Percentiles rank a stretch among this genome's conserved stretches.
These are phyloP conservation scores for Neurospora tetraspora DNA, from an alignment of 495 filamentous ascomycete species.

Conservation along the genomic window DNA sequence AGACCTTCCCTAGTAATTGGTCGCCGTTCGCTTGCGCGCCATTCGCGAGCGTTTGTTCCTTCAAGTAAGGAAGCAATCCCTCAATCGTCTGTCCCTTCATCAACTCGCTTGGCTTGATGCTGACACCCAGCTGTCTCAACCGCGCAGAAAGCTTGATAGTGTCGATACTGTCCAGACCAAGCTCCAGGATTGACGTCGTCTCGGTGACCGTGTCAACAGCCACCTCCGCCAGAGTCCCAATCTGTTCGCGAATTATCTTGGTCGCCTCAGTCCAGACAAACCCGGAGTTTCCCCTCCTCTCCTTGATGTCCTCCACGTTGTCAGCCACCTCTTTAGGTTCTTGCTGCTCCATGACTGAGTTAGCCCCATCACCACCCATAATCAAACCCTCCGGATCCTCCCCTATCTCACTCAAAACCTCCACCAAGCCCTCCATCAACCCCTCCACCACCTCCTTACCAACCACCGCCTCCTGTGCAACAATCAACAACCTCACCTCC, in stretches of 20 bases:
- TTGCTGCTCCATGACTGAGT: background rate
- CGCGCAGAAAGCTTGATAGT: constrained; percentile 56
- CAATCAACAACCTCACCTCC: constrained; percentile 42
- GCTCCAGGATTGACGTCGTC: constrained; percentile 48
- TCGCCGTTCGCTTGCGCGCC: background rate
- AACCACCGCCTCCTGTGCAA: constrained; percentile 35
- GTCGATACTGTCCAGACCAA: constrained; percentile 63
- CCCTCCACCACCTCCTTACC: constrained; percentile 17
- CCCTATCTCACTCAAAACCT: constrained; percentile 13
- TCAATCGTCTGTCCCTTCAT: constrained; percentile 59
- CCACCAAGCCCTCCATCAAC: constrained; percentile 34
- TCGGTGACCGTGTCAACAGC: constrained; percentile 37
- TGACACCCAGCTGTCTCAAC: constrained; percentile 48
- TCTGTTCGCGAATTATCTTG: constrained; percentile 41
- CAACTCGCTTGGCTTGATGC: constrained; percentile 53
- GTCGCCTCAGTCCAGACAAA: constrained; percentile 49
- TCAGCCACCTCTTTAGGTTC: background rate
- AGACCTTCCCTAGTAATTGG: background rate
- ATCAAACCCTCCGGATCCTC: background rate
- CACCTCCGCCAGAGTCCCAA: constrained; percentile 50
- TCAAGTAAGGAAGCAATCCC: background rate
- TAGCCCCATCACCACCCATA: background rate
- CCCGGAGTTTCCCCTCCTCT: background rate
- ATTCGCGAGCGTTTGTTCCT: background rate
- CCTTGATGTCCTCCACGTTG: background rate